Percentiles rank a stretch among this genome's conserved stretches.
Evolutionary conservation across 768 basidiomycete species (phyloP).

Genomic region (Austroboletus festivus): DNA sequence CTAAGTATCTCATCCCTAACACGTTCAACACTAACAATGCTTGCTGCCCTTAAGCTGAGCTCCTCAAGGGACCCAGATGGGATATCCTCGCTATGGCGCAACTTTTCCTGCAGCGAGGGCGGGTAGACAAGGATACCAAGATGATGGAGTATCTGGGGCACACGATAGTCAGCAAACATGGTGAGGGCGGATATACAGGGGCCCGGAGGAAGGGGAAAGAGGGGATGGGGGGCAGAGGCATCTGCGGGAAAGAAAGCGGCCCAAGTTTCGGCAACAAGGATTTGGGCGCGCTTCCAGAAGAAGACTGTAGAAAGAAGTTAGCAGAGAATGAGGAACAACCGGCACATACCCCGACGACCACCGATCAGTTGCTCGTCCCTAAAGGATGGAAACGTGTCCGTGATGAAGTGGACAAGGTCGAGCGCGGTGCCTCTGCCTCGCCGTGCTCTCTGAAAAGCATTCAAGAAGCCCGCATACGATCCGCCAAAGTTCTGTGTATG

Average conservation of each 20-base stretch:
- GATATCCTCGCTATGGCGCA: constrained; percentile 45
- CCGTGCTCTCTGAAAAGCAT: constrained; percentile 54
- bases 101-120: constrained; percentile 47
- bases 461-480: constrained; percentile 65
- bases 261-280: constrained; percentile 89
- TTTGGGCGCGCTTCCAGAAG: constrained; percentile 91
- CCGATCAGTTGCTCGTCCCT: constrained; percentile 63
- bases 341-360: constrained; percentile 52
- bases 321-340: background rate
- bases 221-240: constrained; percentile 51
- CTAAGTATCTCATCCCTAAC: constrained; percentile 57
- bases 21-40: constrained; percentile 75
- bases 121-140: constrained; percentile 75
- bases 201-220: constrained; percentile 61
- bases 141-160: constrained; percentile 88
- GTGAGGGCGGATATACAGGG: constrained; percentile 69
- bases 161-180: constrained; percentile 94
- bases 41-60: constrained; percentile 74
- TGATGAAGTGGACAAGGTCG: constrained; percentile 68
- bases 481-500: constrained; percentile 57
- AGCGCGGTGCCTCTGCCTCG: constrained; percentile 62
- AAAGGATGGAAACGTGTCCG: constrained; percentile 70
- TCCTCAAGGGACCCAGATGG: constrained; percentile 64
- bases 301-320: constrained; percentile 44
- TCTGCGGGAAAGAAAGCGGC: constrained; percentile 79